phyloP scores from a whole-genome alignment of 805 yeast genomes.

The Saccharomycopsis lassenensis region DNA sequence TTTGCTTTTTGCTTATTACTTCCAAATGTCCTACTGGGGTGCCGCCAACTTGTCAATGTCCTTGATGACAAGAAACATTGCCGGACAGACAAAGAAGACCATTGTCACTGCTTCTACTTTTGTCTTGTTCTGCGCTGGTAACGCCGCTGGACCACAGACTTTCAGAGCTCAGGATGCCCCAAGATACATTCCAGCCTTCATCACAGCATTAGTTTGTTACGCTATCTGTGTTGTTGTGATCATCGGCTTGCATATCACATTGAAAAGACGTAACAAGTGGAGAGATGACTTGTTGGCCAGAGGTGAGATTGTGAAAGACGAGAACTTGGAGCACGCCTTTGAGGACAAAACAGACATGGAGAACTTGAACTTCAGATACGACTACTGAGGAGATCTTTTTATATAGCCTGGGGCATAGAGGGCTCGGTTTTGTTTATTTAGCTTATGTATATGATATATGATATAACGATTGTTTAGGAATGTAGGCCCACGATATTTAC shows the following conservation, averaged over 20 bases:
- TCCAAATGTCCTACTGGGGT: constrained; percentile 23
- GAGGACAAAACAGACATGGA: constrained; percentile 35
- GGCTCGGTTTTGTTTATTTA: too few relatives aligned
- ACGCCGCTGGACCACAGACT: constrained; percentile 44
- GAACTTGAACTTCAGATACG: constrained; percentile 28
- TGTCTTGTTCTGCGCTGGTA: constrained; percentile 54
- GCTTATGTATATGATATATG: too few relatives aligned
- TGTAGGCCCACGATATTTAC: too few relatives aligned
- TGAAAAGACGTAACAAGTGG: constrained; percentile 30
- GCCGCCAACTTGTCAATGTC: constrained; percentile 21
- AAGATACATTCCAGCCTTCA: constrained; percentile 38
- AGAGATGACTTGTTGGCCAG: constrained; percentile 29
- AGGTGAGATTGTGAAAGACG: constrained; percentile 21
- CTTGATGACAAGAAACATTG: constrained; percentile 32
- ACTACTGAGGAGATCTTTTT: too few relatives aligned
- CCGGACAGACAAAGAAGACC: constrained; percentile 65
- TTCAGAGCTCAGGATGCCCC: constrained; percentile 36
- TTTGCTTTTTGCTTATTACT: constrained; percentile 24
- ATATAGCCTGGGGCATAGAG: too few relatives aligned
- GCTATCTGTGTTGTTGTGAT: constrained; percentile 30
- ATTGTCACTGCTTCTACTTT: constrained; percentile 40
- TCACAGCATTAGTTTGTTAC: constrained; percentile 40
- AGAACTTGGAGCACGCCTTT: constrained; percentile 27
- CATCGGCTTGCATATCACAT: constrained; percentile 22
- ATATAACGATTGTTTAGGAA: too few relatives aligned